phyloP scores from a whole-genome alignment of 495 filamentous ascomycete genomes.

The Choiromyces venosus region DNA sequence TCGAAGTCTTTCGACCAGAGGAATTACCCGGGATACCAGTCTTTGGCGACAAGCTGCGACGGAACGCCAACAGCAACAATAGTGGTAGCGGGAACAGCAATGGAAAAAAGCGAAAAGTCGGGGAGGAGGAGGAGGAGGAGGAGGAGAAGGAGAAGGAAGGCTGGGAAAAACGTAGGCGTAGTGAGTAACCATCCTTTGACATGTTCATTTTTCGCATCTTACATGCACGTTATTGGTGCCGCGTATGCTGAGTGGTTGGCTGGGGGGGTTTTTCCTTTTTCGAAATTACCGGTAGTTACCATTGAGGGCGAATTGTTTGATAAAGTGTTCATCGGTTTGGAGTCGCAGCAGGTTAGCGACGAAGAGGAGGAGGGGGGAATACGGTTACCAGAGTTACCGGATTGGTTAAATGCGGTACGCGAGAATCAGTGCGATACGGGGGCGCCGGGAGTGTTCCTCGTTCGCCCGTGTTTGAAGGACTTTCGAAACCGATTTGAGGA shows the following conservation, averaged over 20 bases:
- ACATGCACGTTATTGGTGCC: not conserved
- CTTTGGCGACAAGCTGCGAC: slow-evolving; percentile 21
- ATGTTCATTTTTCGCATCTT: not conserved
- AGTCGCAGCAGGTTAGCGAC: slow-evolving; percentile 13
- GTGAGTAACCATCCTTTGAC: not conserved
- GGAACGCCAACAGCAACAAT: not conserved
- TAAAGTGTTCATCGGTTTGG: slow-evolving; percentile 20
- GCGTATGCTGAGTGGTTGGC: not conserved
- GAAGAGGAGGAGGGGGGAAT: too few species aligned
- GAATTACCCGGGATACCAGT: slow-evolving; percentile 23
- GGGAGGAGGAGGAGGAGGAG: slow-evolving; percentile 21
- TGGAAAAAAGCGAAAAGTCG: slow-evolving; percentile 9
- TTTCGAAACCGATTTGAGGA: slow-evolving; percentile 30
- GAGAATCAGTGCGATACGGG: slow-evolving; percentile 31
- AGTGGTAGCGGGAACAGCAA: not conserved
- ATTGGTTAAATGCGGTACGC: slow-evolving; percentile 34
- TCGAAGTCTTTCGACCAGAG: slow-evolving; percentile 25
- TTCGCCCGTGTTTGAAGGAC: slow-evolving; percentile 28
- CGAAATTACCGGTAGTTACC: slow-evolving; percentile 6
- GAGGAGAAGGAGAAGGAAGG: slow-evolving; percentile 26
- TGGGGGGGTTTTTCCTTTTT: not conserved
- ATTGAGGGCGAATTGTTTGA: slow-evolving; percentile 23
- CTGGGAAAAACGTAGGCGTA: slow-evolving; percentile 8
- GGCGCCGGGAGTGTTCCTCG: slow-evolving; percentile 23
- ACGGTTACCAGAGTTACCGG: slow-evolving; percentile 18